Evolutionary conservation across 768 basidiomycete species (phyloP), one percentile per base, ranked within the genome.

Genomic region (Mycena galericulata): DNA sequence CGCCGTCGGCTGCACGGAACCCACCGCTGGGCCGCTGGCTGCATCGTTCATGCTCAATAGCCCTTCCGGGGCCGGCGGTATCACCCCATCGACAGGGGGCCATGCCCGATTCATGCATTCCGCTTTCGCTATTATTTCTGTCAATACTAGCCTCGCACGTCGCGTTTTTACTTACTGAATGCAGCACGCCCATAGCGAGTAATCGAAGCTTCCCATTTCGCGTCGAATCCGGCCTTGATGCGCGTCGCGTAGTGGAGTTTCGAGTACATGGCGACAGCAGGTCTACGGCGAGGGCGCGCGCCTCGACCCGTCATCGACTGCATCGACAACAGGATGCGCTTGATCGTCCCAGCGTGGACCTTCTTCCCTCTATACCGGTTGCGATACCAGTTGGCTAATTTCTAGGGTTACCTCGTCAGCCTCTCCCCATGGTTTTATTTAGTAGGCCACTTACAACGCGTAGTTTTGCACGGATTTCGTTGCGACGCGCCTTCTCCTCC

Each of bases 341-440:
- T 61, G 43, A 56, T 32, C 1, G 62, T 20, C 2, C 26, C 59
- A 12, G 12, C n/a, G n/a, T 66, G 46, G 11, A 47, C 36, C n/a
- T 55, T 49, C 29, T 61, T 54, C 12, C 45, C 18, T 2, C 26
- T 53, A 26, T 49, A 70, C 2, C 53, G 64, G 2, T 55, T 65
- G 12, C 64, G 56, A 55, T 38, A 70, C 50, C 50, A 66, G 20
- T 56, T 55, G 2, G 38, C 20, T 11, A 70, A 17, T 66, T 70
- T 70, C 69, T 70, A 26, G 8, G 2, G 5, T 6, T 5, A n/a
- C 6, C 38, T n/a, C 32, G 32, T 50, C 27, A 60, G 29, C 8
- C 18, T 36, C 3, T 1, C 40, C 12, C 20, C 7, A 12, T 6
- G 26, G 9, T 14, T 50, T 30, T 20, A 32, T n/a, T 36, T 14